These are phyloP conservation scores for Salix viminalis DNA, from an alignment of 345 rosid species.

Conservation along the genomic window DNA sequence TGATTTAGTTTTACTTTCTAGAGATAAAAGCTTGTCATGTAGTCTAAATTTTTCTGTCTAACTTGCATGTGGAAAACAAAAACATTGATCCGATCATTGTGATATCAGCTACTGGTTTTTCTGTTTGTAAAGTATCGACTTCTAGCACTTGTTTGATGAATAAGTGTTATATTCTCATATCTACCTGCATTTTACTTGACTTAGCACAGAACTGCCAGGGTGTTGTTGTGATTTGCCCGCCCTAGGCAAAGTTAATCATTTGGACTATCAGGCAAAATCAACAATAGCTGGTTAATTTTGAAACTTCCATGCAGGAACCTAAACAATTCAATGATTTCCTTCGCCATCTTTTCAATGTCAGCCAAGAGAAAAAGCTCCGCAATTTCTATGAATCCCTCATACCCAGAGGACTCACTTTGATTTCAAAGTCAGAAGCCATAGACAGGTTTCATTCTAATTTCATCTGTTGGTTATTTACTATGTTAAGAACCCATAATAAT, in stretches of 20 bases:
- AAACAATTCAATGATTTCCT: constrained; percentile 67
- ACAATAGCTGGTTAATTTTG: constrained; percentile 1
- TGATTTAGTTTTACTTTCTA: background rate
- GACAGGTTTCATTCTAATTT: constrained; percentile 58
- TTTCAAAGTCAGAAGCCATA: constrained; percentile 70
- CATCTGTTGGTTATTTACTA: background rate
- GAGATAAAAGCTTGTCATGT: background rate
- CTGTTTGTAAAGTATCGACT: background rate
- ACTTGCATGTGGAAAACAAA: background rate
- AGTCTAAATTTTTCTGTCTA: background rate
- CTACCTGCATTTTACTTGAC: background rate
- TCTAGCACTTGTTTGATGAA: background rate
- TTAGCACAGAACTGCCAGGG: background rate
- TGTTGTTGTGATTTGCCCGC: no score
- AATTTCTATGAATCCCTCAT: constrained; percentile 44
- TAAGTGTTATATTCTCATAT: background rate
- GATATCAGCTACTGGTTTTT: background rate
- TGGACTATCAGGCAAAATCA: background rate
- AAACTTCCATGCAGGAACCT: constrained; percentile 60
- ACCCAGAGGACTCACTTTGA: constrained; percentile 47
- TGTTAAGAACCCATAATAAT: constrained; percentile 4
- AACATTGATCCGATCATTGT: background rate
- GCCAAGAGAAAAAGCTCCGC: constrained; percentile 34
- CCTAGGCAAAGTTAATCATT: background rate
- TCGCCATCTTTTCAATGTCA: constrained; percentile 31